Evolutionary conservation across 2,329 filamentous ascomycete species (phyloP), one percentile per base, ranked within the genome.

Genomic region (Coniochaeta prunicola): DNA sequence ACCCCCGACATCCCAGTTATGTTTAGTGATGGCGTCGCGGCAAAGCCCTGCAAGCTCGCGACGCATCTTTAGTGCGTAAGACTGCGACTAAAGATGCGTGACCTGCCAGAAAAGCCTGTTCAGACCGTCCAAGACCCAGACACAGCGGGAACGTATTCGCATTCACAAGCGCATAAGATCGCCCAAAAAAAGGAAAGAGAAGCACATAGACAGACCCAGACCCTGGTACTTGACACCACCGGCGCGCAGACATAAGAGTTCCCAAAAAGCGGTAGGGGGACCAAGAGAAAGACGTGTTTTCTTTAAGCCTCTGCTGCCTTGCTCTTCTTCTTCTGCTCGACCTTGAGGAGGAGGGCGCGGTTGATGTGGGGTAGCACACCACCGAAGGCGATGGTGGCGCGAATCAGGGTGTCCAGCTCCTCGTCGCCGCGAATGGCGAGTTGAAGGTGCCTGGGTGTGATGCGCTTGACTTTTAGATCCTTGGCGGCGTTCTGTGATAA

Each of bases 391-490:
- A 99, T 99, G 63, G 94, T 99, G 59, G 94, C 94, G 69, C 92
- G 90, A 74, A 99, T 97, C 60, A 99, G 83, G 26, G 92, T 97
- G 75, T 99, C 94, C 68, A 99, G 83, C 77, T 99, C 94, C 79
- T 99, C 94, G 76, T 99, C 94, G 71, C 94, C 94, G 70, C 94
- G 92, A 73, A 99, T 99, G 69, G 94, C 94, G 63, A 99, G 90
- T 77, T 99, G 94, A 65, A 99, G 80, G 76, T 99, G 94, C 75
- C 94, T 92, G 59, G 94, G 94, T 13, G 93, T 97, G 77, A 99
- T 99, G 77, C 94, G 94, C 87, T 97, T 99, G 80, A 97, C 94
- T 80, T 97, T 99, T 73, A 97, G 89, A 76, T 99, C 94, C 84
- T 97, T 97, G 76, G 94, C 94, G 58, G 94, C 94, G 75, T 99